Evolutionary conservation across 2,329 filamentous ascomycete genomes (phyloP).

Genomic region (Sclerotinia borealis): DNA sequence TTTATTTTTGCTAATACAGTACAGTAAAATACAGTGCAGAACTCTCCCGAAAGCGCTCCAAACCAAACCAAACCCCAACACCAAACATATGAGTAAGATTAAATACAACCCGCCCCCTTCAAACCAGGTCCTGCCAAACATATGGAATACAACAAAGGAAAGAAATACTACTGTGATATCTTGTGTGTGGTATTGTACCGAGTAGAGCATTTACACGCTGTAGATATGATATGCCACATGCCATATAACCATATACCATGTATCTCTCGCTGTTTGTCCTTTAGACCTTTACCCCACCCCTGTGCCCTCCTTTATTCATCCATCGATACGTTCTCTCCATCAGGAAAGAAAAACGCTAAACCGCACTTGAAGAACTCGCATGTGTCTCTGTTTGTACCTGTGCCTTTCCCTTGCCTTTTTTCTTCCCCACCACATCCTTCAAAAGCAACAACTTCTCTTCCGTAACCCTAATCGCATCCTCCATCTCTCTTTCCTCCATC

Average conservation of each 20-base stretch:
- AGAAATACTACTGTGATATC: neutral
- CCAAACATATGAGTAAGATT: neutral
- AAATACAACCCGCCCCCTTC: too few relatives aligned
- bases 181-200: neutral
- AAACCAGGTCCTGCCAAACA: too few relatives aligned
- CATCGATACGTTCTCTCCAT: neutral
- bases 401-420: slow-evolving; percentile 9
- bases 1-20: too few relatives aligned
- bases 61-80: too few relatives aligned
- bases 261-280: neutral
- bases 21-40: too few relatives aligned
- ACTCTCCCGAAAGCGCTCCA: too few relatives aligned
- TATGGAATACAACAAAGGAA: neutral
- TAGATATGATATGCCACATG: neutral
- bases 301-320: too few relatives aligned
- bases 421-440: slow-evolving; percentile 60
- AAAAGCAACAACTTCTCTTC: slow-evolving; percentile 76
- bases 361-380: neutral
- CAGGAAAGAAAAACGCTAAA: neutral
- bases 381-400: neutral
- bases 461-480: slow-evolving; percentile 51
- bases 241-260: neutral
- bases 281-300: neutral
- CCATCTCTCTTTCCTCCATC: slow-evolving; percentile 29
- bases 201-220: slow-evolving; percentile 3